Conservation (phyloP, 805 yeast genomes). For the Monosporozyma unispora region DNA sequence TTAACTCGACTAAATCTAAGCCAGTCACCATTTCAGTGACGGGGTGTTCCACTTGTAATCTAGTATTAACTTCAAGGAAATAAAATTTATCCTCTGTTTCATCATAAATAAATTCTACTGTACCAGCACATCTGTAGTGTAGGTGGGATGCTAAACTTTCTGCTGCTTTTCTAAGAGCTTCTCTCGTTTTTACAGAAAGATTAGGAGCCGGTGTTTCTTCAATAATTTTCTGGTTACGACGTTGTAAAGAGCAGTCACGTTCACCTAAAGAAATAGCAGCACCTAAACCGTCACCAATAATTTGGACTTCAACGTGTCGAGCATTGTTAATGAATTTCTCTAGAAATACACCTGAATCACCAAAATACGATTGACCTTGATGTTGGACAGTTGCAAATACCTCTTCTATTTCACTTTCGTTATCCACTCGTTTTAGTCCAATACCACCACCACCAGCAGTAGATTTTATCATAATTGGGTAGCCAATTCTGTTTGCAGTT, state of each 20-base stretch:
- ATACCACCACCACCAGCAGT: conserved; percentile 99
- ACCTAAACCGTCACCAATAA: conserved; percentile 94
- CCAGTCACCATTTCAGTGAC: conserved; percentile 95
- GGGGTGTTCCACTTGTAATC: conserved; percentile 97
- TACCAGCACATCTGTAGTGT: conserved; percentile 94
- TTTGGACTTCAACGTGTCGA: conserved; percentile 93
- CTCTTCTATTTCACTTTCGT: conserved; percentile 66
- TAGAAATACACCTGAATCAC: conserved; percentile 90
- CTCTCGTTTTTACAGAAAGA: conserved; percentile 71
- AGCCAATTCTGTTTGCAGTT: conserved; percentile 66
- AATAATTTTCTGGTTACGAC: conserved; percentile 92
- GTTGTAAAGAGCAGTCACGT: conserved; percentile 94
- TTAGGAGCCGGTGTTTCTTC: conserved; percentile 98
- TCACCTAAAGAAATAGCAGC: conserved; percentile 91
- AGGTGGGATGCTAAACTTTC: conserved; percentile 72
- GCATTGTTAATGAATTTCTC: conserved; percentile 93
- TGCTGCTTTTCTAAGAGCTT: conserved; percentile 69
- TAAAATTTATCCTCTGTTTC: conserved; percentile 79
- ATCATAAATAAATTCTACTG: conserved; percentile 92
- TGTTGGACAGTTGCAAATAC: conserved; percentile 88
- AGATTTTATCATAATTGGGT: conserved; percentile 92
- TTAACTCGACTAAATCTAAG: conserved; percentile 92
- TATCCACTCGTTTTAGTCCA: conserved; percentile 89
- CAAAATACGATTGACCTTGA: conserved; percentile 88
- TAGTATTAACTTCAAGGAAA: conserved; percentile 91